Evolutionary conservation across 176 grass and related monocot species (phyloP).

Genomic region (Poa annua): DNA sequence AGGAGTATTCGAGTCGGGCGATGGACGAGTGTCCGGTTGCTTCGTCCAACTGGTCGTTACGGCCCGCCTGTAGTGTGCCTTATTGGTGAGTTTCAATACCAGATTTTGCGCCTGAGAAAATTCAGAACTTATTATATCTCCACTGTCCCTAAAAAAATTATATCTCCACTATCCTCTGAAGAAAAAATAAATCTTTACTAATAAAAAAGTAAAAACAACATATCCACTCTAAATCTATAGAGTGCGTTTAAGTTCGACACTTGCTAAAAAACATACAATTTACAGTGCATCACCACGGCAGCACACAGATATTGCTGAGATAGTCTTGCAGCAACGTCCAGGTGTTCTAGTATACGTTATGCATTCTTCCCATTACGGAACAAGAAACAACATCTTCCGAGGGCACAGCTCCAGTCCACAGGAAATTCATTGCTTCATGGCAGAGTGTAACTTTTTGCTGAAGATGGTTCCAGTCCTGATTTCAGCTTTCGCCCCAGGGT

Average conservation of each 20-base stretch:
- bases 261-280: too few species aligned
- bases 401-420: neutral
- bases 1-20: neutral
- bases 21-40: too few species aligned
- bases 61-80: too few species aligned
- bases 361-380: neutral
- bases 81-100: neutral
- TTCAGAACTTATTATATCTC: too few species aligned
- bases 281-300: neutral
- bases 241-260: too few species aligned
- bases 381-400: neutral
- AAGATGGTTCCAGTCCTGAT: neutral
- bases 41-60: neutral
- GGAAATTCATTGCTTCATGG: neutral
- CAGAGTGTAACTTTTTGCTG: neutral
- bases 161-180: too few species aligned
- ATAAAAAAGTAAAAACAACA: too few species aligned
- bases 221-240: too few species aligned
- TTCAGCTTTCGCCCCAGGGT: neutral
- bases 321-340: neutral
- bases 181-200: too few species aligned
- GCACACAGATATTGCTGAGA: neutral
- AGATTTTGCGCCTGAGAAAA: neutral
- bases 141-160: too few species aligned
- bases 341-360: neutral